Evolutionary conservation across 495 filamentous ascomycete species (phyloP).

Genomic region (Penicillium atrosanguineum): DNA sequence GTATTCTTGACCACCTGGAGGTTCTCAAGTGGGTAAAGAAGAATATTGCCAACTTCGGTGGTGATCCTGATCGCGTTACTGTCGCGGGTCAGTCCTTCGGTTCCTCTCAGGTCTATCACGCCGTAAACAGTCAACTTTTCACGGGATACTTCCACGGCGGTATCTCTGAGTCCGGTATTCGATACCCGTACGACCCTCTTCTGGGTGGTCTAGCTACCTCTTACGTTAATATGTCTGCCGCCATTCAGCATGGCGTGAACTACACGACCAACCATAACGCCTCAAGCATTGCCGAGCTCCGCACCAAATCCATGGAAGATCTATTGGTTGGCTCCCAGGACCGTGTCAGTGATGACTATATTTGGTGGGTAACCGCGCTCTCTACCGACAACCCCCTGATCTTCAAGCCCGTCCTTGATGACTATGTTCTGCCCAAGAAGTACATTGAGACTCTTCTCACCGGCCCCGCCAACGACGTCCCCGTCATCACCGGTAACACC

Average conservation of each 20-base stretch:
- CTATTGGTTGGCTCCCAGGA: constrained; percentile 21
- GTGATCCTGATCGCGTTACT: constrained; percentile 51
- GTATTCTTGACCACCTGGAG: constrained; percentile 21
- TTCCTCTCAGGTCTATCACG: constrained; percentile 40
- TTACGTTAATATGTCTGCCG: constrained; percentile 27
- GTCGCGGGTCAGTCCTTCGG: constrained; percentile 43
- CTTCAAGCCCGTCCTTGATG: constrained; percentile 23
- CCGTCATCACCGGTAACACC: too few relatives aligned
- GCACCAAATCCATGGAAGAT: constrained; percentile 24
- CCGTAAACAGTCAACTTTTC: constrained; percentile 29
- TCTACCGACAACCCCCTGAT: constrained; percentile 24
- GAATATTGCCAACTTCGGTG: constrained; percentile 58
- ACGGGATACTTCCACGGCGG: constrained; percentile 27
- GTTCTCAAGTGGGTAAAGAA: constrained; percentile 53
- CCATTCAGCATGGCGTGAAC: constrained; percentile 18
- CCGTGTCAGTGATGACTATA: constrained; percentile 21
- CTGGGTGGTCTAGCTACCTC: constrained; percentile 21
- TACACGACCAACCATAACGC: constrained; percentile 28
- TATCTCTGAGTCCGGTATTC: constrained; percentile 28
- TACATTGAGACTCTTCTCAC: too few relatives aligned
- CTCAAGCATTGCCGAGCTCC: constrained; percentile 24
- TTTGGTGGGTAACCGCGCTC: constrained; percentile 28
- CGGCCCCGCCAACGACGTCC: too few relatives aligned
- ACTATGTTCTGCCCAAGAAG: too few relatives aligned
- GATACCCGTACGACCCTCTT: constrained; percentile 27